Evolutionary conservation across 305 asterid species (phyloP).

Genomic region (Plantago coronopus): DNA sequence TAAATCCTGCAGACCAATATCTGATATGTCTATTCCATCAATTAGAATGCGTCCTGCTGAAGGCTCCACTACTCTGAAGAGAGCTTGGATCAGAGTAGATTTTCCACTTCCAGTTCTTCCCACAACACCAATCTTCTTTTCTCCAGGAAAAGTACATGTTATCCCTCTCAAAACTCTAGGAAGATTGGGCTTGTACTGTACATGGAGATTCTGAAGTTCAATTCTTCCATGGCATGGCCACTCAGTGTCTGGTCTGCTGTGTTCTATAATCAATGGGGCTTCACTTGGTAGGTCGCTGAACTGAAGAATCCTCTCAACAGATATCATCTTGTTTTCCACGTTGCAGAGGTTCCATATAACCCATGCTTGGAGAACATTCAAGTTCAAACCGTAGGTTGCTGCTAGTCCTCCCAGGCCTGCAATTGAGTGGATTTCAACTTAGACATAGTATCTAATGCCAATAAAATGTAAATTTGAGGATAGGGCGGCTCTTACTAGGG

Average conservation of each 20-base stretch:
- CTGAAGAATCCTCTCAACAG: conserved; percentile 72
- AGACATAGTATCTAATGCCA: background rate
- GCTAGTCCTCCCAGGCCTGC: conserved; percentile 88
- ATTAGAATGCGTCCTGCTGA: conserved; percentile 56
- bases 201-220: conserved; percentile 52
- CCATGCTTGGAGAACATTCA: conserved; percentile 87
- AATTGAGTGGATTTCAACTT: background rate
- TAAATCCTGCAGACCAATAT: conserved; percentile 65
- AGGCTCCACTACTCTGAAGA: conserved; percentile 80
- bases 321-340: conserved; percentile 82
- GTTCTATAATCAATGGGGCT: conserved; percentile 59
- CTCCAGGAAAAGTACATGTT: conserved; percentile 62
- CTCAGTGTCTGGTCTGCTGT: conserved; percentile 40
- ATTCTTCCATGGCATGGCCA: conserved; percentile 65
- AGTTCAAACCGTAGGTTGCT: conserved; percentile 71
- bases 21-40: conserved; percentile 62
- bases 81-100: conserved; percentile 82
- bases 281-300: conserved; percentile 56
- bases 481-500: conserved; percentile 52
- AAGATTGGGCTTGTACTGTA: conserved; percentile 58
- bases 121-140: conserved; percentile 65
- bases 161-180: conserved; percentile 73
- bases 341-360: conserved; percentile 88
- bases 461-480: background rate
- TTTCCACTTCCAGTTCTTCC: conserved; percentile 93